A percentile compares a stretch with the other conserved stretches of the same genome.
Conservation (phyloP, 306 rosid species). For the Dryas octopetala region DNA sequence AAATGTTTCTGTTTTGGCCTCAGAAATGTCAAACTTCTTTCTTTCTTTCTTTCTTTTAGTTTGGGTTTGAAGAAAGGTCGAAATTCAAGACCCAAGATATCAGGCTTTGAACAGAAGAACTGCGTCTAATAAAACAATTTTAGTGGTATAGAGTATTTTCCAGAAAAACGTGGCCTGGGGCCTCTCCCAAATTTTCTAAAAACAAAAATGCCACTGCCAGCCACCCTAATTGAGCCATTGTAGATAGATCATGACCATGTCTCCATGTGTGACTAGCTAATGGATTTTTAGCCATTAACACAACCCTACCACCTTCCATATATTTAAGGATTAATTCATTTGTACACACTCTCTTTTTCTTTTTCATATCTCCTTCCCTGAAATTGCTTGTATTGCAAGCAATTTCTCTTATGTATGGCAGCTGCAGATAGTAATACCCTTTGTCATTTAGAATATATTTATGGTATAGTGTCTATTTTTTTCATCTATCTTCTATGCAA, state of each 20-base stretch:
- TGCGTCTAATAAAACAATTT: not conserved
- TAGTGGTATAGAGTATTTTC: not conserved
- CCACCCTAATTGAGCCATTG: too few relatives aligned
- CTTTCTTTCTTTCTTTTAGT: not conserved
- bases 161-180: not conserved
- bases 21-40: not conserved
- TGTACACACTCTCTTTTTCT: too few relatives aligned
- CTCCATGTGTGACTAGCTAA: not conserved
- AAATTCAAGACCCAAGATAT: not conserved
- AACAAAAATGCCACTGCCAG: not conserved
- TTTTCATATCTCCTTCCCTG: not conserved
- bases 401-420: not conserved
- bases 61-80: not conserved
- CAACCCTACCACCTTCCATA: not conserved
- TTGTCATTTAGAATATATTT: not conserved
- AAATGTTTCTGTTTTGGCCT: too few relatives aligned
- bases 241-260: too few relatives aligned
- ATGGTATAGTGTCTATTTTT: not conserved
- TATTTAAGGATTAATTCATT: not conserved
- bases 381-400: not conserved
- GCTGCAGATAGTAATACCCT: not conserved
- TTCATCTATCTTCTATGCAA: constrained; percentile 18
- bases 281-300: not conserved
- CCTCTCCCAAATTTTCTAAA: too few relatives aligned
- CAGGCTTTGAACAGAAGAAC: not conserved